phyloP scores from a whole-genome alignment of 768 basidiomycete genomes.

The Nidularia pulvinata region DNA sequence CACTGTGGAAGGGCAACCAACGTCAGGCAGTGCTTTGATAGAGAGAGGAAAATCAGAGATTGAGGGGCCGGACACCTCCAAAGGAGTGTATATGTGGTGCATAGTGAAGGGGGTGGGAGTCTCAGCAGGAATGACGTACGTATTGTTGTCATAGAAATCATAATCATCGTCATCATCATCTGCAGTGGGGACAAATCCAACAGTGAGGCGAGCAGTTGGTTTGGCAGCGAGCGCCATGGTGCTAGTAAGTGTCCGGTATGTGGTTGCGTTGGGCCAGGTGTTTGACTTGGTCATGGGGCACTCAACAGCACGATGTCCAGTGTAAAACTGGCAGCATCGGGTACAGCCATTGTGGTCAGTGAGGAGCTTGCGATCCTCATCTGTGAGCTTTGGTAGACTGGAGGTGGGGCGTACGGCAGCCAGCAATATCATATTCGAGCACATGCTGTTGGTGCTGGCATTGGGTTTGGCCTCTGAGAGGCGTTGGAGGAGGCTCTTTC shows the following conservation, averaged over 20 bases:
- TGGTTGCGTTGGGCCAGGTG: conserved; percentile 3
- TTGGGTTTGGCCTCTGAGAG: not conserved
- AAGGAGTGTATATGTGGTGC: conserved; percentile 1
- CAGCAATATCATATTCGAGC: no score
- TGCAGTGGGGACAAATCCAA: not conserved
- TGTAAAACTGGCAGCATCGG: conserved; percentile 9
- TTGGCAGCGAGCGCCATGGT: not conserved
- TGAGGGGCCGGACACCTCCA: not conserved
- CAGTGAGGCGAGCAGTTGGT: no score
- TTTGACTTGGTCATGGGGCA: conserved; percentile 2
- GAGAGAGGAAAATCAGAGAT: conserved; percentile 4
- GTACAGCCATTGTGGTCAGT: conserved; percentile 10
- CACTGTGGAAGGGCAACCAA: conserved; percentile 15
- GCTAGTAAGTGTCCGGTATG: conserved; percentile 4
- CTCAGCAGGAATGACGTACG: not conserved
- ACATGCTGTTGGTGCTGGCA: not conserved
- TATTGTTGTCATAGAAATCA: not conserved
- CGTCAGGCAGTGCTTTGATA: conserved; percentile 11
- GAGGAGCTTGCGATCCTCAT: conserved; percentile 6
- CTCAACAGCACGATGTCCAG: conserved; percentile 4
- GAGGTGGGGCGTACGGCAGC: not conserved
- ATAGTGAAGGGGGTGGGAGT: not conserved
- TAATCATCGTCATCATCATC: not conserved
- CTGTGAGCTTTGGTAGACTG: conserved; percentile 6
- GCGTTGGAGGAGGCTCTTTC: not conserved